Base-by-base conservation (phyloP, 2,329 filamentous ascomycete genomes). In the Beauveria rudraprayagi region DNA sequence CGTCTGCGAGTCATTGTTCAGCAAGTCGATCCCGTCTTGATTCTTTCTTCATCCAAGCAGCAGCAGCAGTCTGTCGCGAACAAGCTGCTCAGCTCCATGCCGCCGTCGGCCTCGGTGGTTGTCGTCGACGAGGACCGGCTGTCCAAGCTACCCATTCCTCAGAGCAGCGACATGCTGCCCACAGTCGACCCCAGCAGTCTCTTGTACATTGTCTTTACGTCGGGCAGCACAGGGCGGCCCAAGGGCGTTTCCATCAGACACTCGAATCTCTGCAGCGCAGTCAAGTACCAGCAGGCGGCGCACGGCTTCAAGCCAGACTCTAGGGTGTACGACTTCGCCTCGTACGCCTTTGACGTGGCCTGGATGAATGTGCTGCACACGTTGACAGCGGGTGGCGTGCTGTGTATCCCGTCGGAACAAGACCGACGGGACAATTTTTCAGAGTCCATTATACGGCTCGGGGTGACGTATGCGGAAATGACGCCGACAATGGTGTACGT, bases 141-240 rank as follows among this genome's bases (percentile, higher is more conserved):
- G 9, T 46, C 22, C 5, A 16, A 17, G 24, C 17, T 58, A 8
- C 54, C 54, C 11, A 2, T 9, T 30, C 24, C 22, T 14, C 3
- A 8, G 8, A 8, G 14, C 43, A 10, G 41, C 37, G 22, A 26
- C n/a, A 11, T 5, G 52, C 62, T 54, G 30, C 46, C 55, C 4
- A 43, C 19, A 37, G 54, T 46, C n/a, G 26, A 41, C 48, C 53
- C 63, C 5, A 47, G 17, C 24, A 37, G 51, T 44, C 30, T 58
- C 3, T 14, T 60, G 1, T 69, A 69, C 26, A 77, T 81, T 65
- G 78, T 80, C 67, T 82, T 81, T 65, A 82, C 80, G n/a, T 81
- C 79, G 14, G 80, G 80, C 24, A 80, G 76, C 26, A 81, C 79
- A 0, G 80, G 80, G 5, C 70, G 71, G 40, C 80, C 80, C 2